Evolutionary conservation across 1,284 basidiomycete species (phyloP).

Genomic region (Ustilago cynodontis): DNA sequence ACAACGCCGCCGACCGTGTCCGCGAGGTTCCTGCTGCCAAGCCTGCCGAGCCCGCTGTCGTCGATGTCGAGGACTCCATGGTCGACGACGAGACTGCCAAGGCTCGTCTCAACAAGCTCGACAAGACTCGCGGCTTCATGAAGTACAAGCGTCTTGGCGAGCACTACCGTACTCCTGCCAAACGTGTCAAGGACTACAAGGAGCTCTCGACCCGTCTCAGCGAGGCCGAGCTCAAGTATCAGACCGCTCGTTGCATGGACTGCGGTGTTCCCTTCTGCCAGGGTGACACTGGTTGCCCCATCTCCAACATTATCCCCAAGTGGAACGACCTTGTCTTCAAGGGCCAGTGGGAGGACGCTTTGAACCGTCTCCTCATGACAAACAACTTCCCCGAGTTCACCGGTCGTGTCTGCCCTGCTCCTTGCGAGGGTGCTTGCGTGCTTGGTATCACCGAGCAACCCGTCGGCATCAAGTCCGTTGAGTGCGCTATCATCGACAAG

Average conservation of each 20-base stretch:
- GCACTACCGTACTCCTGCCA: constrained; percentile 64
- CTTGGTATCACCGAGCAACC: constrained; percentile 66
- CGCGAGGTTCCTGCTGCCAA: constrained; percentile 51
- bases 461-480: constrained; percentile 68
- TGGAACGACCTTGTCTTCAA: constrained; percentile 70
- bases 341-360: constrained; percentile 67
- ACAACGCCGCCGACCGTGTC: constrained; percentile 43
- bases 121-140: constrained; percentile 69
- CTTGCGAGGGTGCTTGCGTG: constrained; percentile 67
- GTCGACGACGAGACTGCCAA: constrained; percentile 66
- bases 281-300: constrained; percentile 67
- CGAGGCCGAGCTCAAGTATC: constrained; percentile 67
- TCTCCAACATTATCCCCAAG: constrained; percentile 68
- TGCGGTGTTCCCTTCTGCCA: constrained; percentile 69
- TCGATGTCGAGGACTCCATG: constrained; percentile 68
- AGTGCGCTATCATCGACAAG: constrained; percentile 68
- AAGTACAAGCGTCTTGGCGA: constrained; percentile 68
- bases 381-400: constrained; percentile 70
- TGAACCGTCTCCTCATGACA: constrained; percentile 66
- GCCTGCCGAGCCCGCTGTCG: constrained; percentile 60
- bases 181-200: constrained; percentile 67
- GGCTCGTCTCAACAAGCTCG: constrained; percentile 63
- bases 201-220: constrained; percentile 66
- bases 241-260: constrained; percentile 69
- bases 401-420: constrained; percentile 68